Base-by-base conservation (phyloP, 768 basidiomycete genomes). In the Sarcomyxa edulis region DNA sequence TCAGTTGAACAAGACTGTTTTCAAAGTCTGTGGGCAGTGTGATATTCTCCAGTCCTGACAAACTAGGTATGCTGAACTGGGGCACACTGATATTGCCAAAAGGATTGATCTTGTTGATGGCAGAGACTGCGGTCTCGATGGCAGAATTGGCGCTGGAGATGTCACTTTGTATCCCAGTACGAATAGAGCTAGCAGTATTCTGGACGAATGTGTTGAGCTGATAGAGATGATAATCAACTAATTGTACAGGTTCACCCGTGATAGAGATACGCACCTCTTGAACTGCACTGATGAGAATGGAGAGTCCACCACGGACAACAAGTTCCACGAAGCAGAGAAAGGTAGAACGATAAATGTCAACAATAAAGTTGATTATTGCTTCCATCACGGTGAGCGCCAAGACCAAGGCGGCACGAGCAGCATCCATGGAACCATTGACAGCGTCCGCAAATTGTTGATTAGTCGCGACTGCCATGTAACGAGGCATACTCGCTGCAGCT, bases 311-410 rank as follows among this genome's bases (percentile, higher is more conserved):
- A 20, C 81, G 72, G 7, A 99, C 78, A 16, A 88, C 80, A 30
- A 98, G 72, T 59, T 98, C 92, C 47, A 96, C 65, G 49, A 96
- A 92, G 59, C 95, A 99, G 37, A 99, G 72, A 52, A 95, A 82
- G 3, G 94, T 87, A 3, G 92, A 94, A 27, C 93, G 84, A 55
- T 96, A 98, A 32, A 84, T 77, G 61, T 91, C 85, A 47, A 98
- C 76, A 47, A 96, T 75, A 60, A 98, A 97, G 51, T 88, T 91
- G 61, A 93, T 82, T 51, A 94, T 74, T 1, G 71, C 80, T 55
- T 96, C 90, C 77, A 95, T 84, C 25, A 81, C 67, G 0, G 87
- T 95, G 40, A 97, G 65, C 2, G 88, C 63, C 27, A 89, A 63
- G 24, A 84, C 64, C 37, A 96, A 71, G 5, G 83, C 73, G 7